A percentile compares a stretch with the other conserved stretches of the same genome.
Evolutionary conservation across 2,329 filamentous ascomycete genomes (phyloP).

Genomic region (Trichoderma pleuroti): DNA sequence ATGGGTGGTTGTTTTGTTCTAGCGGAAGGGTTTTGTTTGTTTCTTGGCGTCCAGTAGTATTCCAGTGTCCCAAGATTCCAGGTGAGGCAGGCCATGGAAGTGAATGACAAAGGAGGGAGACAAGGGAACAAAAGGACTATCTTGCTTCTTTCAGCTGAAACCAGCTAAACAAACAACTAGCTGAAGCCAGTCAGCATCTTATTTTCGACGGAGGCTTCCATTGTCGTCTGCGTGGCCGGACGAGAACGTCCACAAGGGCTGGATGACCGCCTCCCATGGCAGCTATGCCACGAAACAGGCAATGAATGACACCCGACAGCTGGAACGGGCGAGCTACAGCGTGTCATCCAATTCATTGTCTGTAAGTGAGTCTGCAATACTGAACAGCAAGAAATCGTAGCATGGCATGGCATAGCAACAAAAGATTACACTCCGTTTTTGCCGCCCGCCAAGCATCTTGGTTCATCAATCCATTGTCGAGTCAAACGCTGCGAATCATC

Average conservation of each 20-base stretch:
- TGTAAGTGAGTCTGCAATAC: background rate
- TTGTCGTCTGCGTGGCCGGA: background rate
- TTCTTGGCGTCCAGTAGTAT: background rate
- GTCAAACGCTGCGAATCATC: background rate
- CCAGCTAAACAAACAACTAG: too few relatives aligned
- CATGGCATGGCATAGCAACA: background rate
- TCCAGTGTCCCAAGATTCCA: background rate
- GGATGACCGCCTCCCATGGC: background rate
- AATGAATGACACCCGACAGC: background rate
- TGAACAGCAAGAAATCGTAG: background rate
- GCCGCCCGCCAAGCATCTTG: constrained; percentile 9
- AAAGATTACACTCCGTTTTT: background rate
- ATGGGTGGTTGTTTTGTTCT: background rate
- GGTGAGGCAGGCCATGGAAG: background rate
- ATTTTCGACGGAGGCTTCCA: background rate
- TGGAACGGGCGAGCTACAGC: background rate
- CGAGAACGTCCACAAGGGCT: background rate
- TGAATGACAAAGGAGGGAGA: background rate
- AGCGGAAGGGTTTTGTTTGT: background rate
- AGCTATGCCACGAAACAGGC: background rate
- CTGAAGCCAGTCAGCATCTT: constrained; percentile 6
- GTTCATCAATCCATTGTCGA: background rate
- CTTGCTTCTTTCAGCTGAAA: background rate
- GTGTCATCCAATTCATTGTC: background rate
- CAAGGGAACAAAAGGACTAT: background rate